Percentiles rank a stretch among this genome's conserved stretches.
phyloP scores from a whole-genome alignment of 2,329 filamentous ascomycete species.

The Fusarium decemcellulare region DNA sequence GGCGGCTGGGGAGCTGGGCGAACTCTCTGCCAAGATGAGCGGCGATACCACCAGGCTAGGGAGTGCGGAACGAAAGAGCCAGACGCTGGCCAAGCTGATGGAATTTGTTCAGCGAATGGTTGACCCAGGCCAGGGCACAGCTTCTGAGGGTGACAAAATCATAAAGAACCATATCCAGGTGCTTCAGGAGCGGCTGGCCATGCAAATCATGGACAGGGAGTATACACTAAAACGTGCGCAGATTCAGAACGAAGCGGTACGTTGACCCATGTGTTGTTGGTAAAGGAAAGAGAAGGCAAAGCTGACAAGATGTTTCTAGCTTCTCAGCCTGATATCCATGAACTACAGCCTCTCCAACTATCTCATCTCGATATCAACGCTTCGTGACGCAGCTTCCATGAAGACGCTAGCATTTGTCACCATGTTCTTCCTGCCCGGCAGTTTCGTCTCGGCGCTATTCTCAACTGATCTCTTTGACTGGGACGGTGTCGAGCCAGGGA shows the following conservation, averaged over 20 bases:
- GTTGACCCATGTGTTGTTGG: slow-evolving; percentile 20
- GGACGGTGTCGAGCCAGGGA: slow-evolving; percentile 43
- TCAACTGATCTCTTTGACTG: slow-evolving; percentile 54
- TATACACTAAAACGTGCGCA: slow-evolving; percentile 55
- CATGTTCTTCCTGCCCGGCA: slow-evolving; percentile 60
- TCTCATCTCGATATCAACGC: slow-evolving; percentile 53
- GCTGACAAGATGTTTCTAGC: slow-evolving; percentile 41
- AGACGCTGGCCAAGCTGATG: slow-evolving; percentile 52
- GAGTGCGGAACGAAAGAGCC: slow-evolving; percentile 54
- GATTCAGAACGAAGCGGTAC: slow-evolving; percentile 57
- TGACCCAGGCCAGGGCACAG: not conserved
- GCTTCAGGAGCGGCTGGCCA: slow-evolving; percentile 50
- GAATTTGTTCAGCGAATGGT: slow-evolving; percentile 46
- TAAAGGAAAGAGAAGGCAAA: not conserved
- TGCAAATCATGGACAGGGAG: slow-evolving; percentile 54
- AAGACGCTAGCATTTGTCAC: slow-evolving; percentile 60
- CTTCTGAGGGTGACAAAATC: slow-evolving; percentile 31
- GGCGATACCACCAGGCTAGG: slow-evolving; percentile 54
- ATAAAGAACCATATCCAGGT: slow-evolving; percentile 48
- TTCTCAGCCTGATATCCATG: slow-evolving; percentile 56
- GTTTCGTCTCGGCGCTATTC: slow-evolving; percentile 59
- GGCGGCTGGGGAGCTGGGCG: slow-evolving; percentile 48
- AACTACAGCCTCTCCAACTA: slow-evolving; percentile 54
- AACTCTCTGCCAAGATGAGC: slow-evolving; percentile 52
- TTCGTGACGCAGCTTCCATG: slow-evolving; percentile 60